Conservation (phyloP, 495 filamentous ascomycete genomes). For the Acidomyces sp. region DNA sequence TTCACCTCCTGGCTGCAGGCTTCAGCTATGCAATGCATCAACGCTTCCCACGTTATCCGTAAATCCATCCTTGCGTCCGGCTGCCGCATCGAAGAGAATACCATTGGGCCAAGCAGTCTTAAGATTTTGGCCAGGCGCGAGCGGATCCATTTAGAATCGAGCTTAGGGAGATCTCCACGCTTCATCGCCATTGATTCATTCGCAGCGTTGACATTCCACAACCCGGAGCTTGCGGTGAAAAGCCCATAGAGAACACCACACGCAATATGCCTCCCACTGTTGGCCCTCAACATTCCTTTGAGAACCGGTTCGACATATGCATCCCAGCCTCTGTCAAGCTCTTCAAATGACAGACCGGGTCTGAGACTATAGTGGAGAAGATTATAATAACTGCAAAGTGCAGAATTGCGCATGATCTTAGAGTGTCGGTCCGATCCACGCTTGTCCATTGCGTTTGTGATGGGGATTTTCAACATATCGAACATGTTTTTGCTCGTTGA, state of each 20-base stretch:
- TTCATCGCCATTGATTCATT: conserved; percentile 32
- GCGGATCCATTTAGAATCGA: conserved; percentile 84
- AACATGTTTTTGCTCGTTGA: conserved; percentile 46
- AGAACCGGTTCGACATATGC: conserved; percentile 49
- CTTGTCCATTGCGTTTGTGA: conserved; percentile 55
- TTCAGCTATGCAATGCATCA: conserved; percentile 55
- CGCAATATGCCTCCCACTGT: conserved; percentile 26
- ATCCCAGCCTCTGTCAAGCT: conserved; percentile 71
- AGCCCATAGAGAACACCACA: conserved; percentile 54
- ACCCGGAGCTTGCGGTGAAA: conserved; percentile 48
- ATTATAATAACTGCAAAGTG: conserved; percentile 57
- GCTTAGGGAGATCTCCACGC: conserved; percentile 57
- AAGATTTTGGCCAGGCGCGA: conserved; percentile 50
- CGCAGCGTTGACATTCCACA: conserved; percentile 63
- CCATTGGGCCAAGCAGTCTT: conserved; percentile 47
- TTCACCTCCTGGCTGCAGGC: conserved; percentile 85
- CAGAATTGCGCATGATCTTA: conserved; percentile 43
- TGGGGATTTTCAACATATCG: conserved; percentile 54
- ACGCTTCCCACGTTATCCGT: conserved; percentile 52
- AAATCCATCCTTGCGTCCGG: no score
- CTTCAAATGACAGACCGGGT: conserved; percentile 45
- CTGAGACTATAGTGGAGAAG: conserved; percentile 78
- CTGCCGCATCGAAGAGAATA: conserved; percentile 34
- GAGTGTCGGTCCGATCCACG: conserved; percentile 44
- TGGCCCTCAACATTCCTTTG: conserved; percentile 29